Evolutionary conservation across 1,284 basidiomycete species (phyloP).

Genomic region (Apiotrichum sp.): DNA sequence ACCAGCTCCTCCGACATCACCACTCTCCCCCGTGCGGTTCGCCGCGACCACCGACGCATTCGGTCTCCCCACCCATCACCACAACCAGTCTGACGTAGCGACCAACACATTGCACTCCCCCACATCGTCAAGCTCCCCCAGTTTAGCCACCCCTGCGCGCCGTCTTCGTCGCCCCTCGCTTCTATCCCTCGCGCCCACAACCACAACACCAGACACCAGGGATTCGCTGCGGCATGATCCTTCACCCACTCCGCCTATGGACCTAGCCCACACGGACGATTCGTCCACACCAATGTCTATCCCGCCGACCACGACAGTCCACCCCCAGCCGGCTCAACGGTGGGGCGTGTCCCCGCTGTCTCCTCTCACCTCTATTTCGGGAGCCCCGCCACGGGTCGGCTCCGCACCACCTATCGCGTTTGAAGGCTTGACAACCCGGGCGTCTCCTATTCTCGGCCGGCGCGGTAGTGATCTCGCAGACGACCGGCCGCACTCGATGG

Average conservation of each 20-base stretch:
- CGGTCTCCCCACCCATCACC: no score
- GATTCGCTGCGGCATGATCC: no score
- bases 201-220: background rate
- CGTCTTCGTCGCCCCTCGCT: slow-evolving; percentile 34
- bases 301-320: background rate
- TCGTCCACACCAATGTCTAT: background rate
- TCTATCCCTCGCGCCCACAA: slow-evolving; percentile 12
- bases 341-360: slow-evolving; percentile 17
- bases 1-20: no score
- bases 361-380: slow-evolving; percentile 10
- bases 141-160: slow-evolving; percentile 3
- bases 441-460: slow-evolving; percentile 20
- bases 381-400: slow-evolving; percentile 20
- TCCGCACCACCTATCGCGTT: slow-evolving; percentile 30
- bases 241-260: no score
- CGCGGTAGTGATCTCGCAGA: slow-evolving; percentile 9
- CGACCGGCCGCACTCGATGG: slow-evolving; percentile 2
- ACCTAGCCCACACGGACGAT: no score
- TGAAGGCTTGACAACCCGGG: slow-evolving; percentile 32
- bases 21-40: no score
- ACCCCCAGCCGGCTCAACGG: slow-evolving; percentile 20
- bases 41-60: no score
- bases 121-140: background rate
- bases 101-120: no score
- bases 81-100: no score